phyloP scores from a whole-genome alignment of 2,329 filamentous ascomycete genomes.

The Bipolaris gigantea region DNA sequence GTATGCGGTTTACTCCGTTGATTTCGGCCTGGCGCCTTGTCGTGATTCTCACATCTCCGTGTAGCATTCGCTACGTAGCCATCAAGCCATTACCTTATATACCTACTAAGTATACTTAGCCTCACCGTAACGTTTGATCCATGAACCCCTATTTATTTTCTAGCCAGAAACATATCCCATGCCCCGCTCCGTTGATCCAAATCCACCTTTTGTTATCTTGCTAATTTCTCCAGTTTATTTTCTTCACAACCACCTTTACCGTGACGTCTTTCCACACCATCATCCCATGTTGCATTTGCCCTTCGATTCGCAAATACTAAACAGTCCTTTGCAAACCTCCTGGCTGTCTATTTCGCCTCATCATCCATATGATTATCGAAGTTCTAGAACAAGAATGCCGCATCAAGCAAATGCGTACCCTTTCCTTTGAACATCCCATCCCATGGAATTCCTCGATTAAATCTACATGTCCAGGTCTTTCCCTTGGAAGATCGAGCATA shows the following conservation, averaged over 20 bases:
- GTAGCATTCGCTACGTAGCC: not conserved
- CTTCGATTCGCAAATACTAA: constrained; percentile 26
- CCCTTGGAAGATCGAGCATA: constrained; percentile 37
- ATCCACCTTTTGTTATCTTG: constrained; percentile 17
- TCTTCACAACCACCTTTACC: constrained; percentile 8
- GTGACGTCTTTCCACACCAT: constrained; percentile 6
- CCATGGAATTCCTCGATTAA: constrained; percentile 32
- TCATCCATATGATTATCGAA: constrained; percentile 20
- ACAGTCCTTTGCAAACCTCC: constrained; percentile 20
- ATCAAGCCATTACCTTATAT: not conserved
- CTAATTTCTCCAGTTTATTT: constrained; percentile 15
- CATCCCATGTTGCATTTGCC: constrained; percentile 7
- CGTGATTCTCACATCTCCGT: not conserved
- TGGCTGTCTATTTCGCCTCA: constrained; percentile 7
- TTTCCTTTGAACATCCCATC: constrained; percentile 27
- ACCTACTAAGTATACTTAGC: not conserved
- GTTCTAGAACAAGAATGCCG: constrained; percentile 33
- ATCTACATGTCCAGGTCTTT: constrained; percentile 23
- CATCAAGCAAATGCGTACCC: constrained; percentile 32
- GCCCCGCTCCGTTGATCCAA: constrained; percentile 24
- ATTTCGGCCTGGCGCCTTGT: not conserved
- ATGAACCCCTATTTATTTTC: constrained; percentile 1
- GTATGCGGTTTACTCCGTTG: not conserved
- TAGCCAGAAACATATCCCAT: constrained; percentile 25
- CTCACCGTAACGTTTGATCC: not conserved